Evolutionary conservation across 257 asterid genomes (phyloP).

Genomic region (Forsythia viridissima): DNA sequence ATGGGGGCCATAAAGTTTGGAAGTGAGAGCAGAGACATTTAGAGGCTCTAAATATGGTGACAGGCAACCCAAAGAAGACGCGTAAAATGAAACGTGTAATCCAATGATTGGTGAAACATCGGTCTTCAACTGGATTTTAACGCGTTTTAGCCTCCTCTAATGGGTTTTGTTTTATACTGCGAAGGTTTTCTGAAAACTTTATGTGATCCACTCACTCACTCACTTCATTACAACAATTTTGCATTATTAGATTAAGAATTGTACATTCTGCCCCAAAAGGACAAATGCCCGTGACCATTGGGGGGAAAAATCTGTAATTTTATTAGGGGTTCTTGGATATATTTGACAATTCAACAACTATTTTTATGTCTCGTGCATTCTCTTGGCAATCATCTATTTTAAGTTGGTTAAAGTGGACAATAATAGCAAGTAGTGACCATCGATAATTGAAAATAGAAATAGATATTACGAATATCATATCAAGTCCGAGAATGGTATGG

Average conservation of each 20-base stretch:
- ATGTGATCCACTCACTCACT: constrained; percentile 20
- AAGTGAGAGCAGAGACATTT: background rate
- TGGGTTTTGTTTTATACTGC: constrained; percentile 32
- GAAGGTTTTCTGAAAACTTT: constrained; percentile 28
- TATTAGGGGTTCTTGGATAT: background rate
- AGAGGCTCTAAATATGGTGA: constrained; percentile 8
- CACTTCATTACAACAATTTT: constrained; percentile 24
- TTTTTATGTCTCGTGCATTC: constrained; percentile 16
- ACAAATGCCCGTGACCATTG: constrained; percentile 62
- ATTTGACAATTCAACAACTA: constrained; percentile 8
- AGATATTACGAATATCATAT: too few relatives aligned
- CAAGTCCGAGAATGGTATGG: background rate
- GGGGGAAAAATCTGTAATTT: constrained; percentile 38
- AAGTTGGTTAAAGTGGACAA: background rate
- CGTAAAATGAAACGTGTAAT: constrained; percentile 38
- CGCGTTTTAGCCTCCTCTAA: constrained; percentile 34
- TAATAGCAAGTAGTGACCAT: too few relatives aligned
- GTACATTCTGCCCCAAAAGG: constrained; percentile 37
- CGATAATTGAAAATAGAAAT: too few relatives aligned
- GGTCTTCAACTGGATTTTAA: constrained; percentile 18
- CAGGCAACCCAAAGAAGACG: constrained; percentile 29
- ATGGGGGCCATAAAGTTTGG: background rate
- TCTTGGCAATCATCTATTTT: background rate
- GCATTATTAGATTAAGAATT: constrained; percentile 19
- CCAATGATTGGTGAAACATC: constrained; percentile 18